A percentile compares a stretch with the other conserved stretches of the same genome.
Conservation (phyloP, 345 rosid genomes). For the Clausena lansium region DNA sequence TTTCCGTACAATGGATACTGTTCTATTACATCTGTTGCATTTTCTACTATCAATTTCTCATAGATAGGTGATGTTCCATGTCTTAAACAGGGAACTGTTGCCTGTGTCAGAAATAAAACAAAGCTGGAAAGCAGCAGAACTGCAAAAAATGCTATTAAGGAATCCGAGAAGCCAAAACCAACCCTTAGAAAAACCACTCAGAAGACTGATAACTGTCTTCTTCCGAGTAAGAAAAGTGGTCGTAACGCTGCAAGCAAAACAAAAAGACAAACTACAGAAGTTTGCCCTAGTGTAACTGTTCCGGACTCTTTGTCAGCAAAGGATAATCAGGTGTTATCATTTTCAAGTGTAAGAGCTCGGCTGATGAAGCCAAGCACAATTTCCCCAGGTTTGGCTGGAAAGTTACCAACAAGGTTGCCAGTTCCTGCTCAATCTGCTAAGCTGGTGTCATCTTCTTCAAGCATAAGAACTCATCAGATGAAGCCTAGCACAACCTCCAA, state of each 20-base stretch:
- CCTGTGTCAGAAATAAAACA: conserved; percentile 3
- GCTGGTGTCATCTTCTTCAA: background rate
- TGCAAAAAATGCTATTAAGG: background rate
- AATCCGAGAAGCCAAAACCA: conserved; percentile 9
- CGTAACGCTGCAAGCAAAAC: conserved; percentile 3
- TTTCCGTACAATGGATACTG: background rate
- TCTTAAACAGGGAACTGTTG: conserved; percentile 12
- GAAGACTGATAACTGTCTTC: background rate
- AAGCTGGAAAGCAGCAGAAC: conserved; percentile 6
- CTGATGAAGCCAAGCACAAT: background rate
- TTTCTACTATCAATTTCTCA: background rate
- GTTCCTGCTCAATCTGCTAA: conserved; percentile 12
- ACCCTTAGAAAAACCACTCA: background rate
- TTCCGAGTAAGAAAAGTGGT: conserved; percentile 3
- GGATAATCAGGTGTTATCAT: background rate
- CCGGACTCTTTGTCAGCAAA: background rate
- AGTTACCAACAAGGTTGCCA: background rate
- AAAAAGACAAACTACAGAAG: background rate
- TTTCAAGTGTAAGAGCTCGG: background rate
- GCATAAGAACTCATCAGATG: background rate
- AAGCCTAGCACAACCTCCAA: background rate
- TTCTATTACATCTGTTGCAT: background rate
- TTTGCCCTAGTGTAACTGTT: background rate
- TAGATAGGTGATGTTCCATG: background rate
- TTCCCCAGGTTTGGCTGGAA: conserved; percentile 7